These are phyloP conservation scores for Pezicula radicicola DNA, from an alignment of 2,329 filamentous ascomycete genomes.

Conservation along the genomic window DNA sequence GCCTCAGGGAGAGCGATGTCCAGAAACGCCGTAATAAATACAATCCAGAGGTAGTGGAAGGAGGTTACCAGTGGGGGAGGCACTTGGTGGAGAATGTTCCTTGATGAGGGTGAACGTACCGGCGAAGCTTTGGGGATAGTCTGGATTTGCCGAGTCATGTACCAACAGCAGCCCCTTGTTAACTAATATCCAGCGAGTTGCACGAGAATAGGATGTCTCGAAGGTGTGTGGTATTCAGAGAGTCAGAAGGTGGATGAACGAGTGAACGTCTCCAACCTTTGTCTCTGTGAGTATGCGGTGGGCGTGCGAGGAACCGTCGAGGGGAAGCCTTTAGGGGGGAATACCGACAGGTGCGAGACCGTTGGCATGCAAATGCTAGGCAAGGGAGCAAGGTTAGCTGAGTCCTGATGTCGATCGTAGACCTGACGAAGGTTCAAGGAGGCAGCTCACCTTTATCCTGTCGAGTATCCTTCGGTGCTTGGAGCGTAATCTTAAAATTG, in stretches of 20 bases:
- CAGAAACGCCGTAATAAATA: neutral
- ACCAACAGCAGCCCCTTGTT: slow-evolving; percentile 17
- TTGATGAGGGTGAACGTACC: slow-evolving; percentile 14
- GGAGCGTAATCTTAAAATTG: slow-evolving; percentile 20
- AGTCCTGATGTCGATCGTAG: neutral
- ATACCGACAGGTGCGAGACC: slow-evolving; percentile 24
- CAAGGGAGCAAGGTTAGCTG: slow-evolving; percentile 26
- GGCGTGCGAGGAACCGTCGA: slow-evolving; percentile 18
- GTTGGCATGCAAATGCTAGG: slow-evolving; percentile 29
- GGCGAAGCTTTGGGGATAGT: slow-evolving; percentile 10
- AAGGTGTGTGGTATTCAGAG: slow-evolving; percentile 13
- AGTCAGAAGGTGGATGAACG: slow-evolving; percentile 29
- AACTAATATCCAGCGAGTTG: slow-evolving; percentile 13
- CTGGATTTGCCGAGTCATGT: slow-evolving; percentile 3
- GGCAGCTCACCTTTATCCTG: slow-evolving; percentile 1
- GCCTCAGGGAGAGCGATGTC: slow-evolving; percentile 1
- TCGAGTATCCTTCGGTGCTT: slow-evolving; percentile 6
- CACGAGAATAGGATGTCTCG: slow-evolving; percentile 10
- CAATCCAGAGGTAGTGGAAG: slow-evolving; percentile 1
- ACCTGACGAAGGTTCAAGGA: neutral
- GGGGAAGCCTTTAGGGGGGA: slow-evolving; percentile 16
- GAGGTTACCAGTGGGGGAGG: slow-evolving; percentile 1
- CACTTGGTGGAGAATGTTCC: slow-evolving; percentile 12
- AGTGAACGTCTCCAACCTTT: slow-evolving; percentile 33
- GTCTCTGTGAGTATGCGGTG: slow-evolving; percentile 12